A percentile compares a stretch with the other conserved stretches of the same genome.
Evolutionary conservation across 257 asterid genomes (phyloP).

Genomic region (Echium plantagineum): DNA sequence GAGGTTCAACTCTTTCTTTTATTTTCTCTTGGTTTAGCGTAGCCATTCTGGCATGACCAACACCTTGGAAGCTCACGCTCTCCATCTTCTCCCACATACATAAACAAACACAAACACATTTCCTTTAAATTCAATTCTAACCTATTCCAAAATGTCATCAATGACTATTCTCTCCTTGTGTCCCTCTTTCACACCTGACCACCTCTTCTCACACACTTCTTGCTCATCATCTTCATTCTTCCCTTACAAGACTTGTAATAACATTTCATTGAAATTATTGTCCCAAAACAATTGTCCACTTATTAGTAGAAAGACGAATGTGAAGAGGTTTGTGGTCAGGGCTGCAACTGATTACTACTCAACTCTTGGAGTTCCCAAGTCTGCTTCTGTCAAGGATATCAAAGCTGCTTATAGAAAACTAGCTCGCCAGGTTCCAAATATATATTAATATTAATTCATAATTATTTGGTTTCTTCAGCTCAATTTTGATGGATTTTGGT

Average conservation of each 20-base stretch:
- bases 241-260: slow-evolving; percentile 22
- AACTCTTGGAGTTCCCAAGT: slow-evolving; percentile 82
- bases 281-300: slow-evolving; percentile 34
- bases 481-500: too few relatives aligned
- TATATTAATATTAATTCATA: too few relatives aligned
- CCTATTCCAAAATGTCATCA: too few relatives aligned
- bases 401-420: slow-evolving; percentile 86
- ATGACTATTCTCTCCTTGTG: not conserved
- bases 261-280: slow-evolving; percentile 31
- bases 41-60: too few relatives aligned
- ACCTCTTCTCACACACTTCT: slow-evolving; percentile 8
- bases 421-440: slow-evolving; percentile 76
- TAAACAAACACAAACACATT: too few relatives aligned
- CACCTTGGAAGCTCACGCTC: too few relatives aligned
- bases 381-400: slow-evolving; percentile 72
- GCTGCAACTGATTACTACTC: slow-evolving; percentile 92
- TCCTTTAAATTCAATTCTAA: too few relatives aligned
- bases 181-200: not conserved
- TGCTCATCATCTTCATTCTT: slow-evolving; percentile 37
- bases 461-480: too few relatives aligned
- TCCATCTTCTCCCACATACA: too few relatives aligned
- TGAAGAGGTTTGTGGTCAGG: slow-evolving; percentile 49
- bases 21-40: too few relatives aligned
- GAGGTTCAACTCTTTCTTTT: too few relatives aligned
- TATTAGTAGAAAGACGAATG: slow-evolving; percentile 39